Conservation (phyloP, 1,139 yeast genomes). For the Blastobotrys aristatus region DNA sequence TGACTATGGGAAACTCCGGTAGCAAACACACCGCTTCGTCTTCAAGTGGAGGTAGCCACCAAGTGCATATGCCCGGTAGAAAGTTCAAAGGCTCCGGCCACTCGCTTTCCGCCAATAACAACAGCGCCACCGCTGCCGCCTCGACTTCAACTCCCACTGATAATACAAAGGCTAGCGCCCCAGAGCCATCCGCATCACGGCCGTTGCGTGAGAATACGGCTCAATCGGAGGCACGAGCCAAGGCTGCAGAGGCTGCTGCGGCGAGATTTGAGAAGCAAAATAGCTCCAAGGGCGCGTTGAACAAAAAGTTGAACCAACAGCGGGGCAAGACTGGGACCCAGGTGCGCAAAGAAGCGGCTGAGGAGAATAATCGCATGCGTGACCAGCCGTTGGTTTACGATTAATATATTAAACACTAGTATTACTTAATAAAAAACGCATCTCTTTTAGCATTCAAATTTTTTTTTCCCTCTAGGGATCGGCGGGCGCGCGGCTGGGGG, state of each 20-base stretch:
- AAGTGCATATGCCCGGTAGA: background rate
- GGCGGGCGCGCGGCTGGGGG: too few species aligned
- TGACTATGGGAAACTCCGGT: constrained; percentile 4
- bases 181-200: constrained; percentile 2
- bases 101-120: background rate
- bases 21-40: constrained; percentile 1
- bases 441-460: background rate
- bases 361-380: constrained; percentile 3
- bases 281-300: background rate
- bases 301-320: constrained; percentile 2
- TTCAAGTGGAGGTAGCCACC: background rate
- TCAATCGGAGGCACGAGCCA: background rate
- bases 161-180: background rate
- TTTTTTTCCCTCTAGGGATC: background rate
- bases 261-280: constrained; percentile 6
- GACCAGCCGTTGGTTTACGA: constrained; percentile 27
- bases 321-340: constrained; percentile 11
- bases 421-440: too few species aligned
- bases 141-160: background rate
- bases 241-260: constrained; percentile 1
- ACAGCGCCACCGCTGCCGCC: background rate
- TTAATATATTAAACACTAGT: constrained; percentile 10
- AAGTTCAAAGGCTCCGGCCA: background rate
- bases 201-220: background rate
- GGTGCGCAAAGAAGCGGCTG: constrained; percentile 16